Base-by-base conservation (phyloP, 495 filamentous ascomycete genomes). In the Neurospora discreta region DNA sequence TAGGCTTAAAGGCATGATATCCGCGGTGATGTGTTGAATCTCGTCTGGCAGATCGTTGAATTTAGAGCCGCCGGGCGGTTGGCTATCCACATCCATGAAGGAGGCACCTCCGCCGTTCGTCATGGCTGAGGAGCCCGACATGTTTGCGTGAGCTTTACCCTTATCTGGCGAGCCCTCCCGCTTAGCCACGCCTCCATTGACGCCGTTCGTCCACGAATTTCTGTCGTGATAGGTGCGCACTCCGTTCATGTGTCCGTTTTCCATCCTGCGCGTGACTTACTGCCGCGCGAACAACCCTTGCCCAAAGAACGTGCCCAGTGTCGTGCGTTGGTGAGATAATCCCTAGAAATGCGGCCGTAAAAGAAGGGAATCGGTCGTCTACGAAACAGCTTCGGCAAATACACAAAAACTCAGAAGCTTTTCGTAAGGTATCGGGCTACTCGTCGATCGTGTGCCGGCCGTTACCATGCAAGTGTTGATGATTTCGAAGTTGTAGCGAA, bases 1-100 rank as follows among this genome's bases (percentile, higher is more conserved):
- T 43, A 84, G 84, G 18, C 87, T 85, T 38, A 97, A 83, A 5
- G 91, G 89, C 36, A 92, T 83, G 74, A 91, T 96, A 38, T 89
- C 89, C 71, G 89, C 81, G 0, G 91, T 92, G 71, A 97, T 92
- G 73, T 96, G 93, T 68, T 85, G 82, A 23, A 98, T 88, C 76
- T 95, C 90, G 41, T 93, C 92, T 0, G 90, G 90, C 1, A 88
- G 82, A 36, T 89, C 84, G 69, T 84, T 83, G 75, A 85, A 81
- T 39, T 76, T 78, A 23, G 80, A 75, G 40, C 69, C 39, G 43
- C 75, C 71, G 42, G 73, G 42, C 58, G 52, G 16, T 15, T 71
- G 71, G 42, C 73, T 71, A 69, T 76, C 77, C 16, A 73, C 60
- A 15, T 73, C 78, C 71, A 77, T 78, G 46, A 73, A 74, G 18